These are phyloP conservation scores for Clonostachys rosea DNA, from an alignment of 2,329 filamentous ascomycete genomes.

Conservation along the genomic window DNA sequence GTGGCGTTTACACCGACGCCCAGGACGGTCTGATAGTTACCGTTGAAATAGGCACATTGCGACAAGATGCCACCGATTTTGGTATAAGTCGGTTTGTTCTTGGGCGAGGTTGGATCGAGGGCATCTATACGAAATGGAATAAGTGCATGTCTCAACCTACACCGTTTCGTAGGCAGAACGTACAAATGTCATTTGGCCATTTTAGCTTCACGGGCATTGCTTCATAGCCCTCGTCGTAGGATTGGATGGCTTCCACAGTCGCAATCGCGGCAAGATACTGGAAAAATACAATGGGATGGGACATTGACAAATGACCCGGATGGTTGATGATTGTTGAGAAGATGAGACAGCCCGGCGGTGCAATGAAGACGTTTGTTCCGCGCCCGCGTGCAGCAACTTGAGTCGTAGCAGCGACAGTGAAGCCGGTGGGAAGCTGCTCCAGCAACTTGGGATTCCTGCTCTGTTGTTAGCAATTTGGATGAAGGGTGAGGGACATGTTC, in stretches of 20 bases:
- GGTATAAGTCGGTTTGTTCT: constrained; percentile 47
- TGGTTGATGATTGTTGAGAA: constrained; percentile 89
- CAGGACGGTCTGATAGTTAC: constrained; percentile 78
- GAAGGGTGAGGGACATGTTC: no score
- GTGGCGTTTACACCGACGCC: constrained; percentile 84
- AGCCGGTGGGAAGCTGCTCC: constrained; percentile 73
- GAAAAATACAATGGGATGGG: constrained; percentile 82
- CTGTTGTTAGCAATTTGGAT: no score
- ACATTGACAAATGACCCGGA: constrained; percentile 63
- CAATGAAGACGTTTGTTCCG: constrained; percentile 91
- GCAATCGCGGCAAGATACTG: constrained; percentile 91
- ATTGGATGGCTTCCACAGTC: constrained; percentile 76
- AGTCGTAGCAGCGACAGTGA: constrained; percentile 80
- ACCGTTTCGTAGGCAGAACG: constrained; percentile 14
- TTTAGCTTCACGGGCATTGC: constrained; percentile 80
- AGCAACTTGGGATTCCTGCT: constrained; percentile 72
- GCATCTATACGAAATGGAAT: constrained; percentile 44
- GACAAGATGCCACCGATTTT: constrained; percentile 94
- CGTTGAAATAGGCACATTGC: constrained; percentile 75
- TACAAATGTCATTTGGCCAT: constrained; percentile 95
- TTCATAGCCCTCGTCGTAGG: constrained; percentile 72
- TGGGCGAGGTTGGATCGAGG: constrained; percentile 46
- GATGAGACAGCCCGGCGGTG: constrained; percentile 79
- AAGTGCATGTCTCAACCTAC: constrained; percentile 15
- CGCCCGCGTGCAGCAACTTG: constrained; percentile 86